A percentile compares a stretch with the other conserved stretches of the same genome.
These are phyloP conservation scores for Rhododendron molle DNA, from an alignment of 148 eudicot genomes.

Conservation along the genomic window DNA sequence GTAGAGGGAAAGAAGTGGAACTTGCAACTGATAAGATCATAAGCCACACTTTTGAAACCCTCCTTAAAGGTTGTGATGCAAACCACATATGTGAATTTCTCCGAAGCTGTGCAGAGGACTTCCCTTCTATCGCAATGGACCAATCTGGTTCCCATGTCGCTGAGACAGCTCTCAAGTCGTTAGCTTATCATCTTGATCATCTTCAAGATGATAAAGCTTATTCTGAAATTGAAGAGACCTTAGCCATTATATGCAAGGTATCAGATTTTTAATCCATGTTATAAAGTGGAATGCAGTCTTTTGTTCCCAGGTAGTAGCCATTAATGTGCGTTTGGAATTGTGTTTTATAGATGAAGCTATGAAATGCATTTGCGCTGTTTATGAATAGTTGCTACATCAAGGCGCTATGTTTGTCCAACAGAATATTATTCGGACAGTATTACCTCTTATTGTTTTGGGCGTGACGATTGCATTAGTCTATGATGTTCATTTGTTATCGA, in stretches of 20 bases:
- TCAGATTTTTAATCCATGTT: not conserved
- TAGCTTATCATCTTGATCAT: conserved; percentile 45
- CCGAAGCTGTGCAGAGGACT: conserved; percentile 58
- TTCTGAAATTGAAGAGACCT: conserved; percentile 54
- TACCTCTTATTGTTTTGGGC: not conserved
- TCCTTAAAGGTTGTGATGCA: conserved; percentile 76
- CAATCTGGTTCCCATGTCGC: conserved; percentile 90
- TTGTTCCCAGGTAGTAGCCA: not conserved
- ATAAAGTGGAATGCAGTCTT: not conserved
- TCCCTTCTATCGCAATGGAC: conserved; percentile 66
- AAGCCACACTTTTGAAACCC: conserved; percentile 76
- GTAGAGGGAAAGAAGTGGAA: conserved; percentile 83
- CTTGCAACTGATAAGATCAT: conserved; percentile 74
- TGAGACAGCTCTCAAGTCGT: conserved; percentile 81
- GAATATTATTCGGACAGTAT: not conserved
- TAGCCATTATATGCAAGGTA: conserved; percentile 76
- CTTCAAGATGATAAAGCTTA: conserved; percentile 47
- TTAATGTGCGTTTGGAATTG: not conserved
- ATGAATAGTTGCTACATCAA: not conserved
- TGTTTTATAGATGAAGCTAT: not conserved
- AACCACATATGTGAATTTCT: conserved; percentile 77
- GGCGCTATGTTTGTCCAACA: not conserved
- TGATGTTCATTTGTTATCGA: not conserved
- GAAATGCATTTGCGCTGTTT: not conserved
- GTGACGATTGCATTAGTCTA: not conserved